Evolutionary conservation across 2,329 filamentous ascomycete species (phyloP).

Genomic region (Fusarium floridanum): DNA sequence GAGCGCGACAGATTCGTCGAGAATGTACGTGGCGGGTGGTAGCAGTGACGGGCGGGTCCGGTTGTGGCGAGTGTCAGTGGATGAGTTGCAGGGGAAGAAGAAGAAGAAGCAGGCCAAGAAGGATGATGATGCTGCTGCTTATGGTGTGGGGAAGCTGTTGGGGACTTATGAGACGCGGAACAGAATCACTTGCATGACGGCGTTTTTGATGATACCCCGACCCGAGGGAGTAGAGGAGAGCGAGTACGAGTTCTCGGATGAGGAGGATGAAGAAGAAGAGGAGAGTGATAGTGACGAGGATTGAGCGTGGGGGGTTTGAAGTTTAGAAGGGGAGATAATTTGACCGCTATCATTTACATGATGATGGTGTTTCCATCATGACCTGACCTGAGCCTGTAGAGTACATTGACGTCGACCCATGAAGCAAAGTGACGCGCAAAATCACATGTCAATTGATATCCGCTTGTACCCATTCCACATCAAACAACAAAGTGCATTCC

Average conservation of each 20-base stretch:
- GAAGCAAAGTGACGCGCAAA: constrained; percentile 6
- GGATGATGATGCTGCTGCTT: constrained; percentile 24
- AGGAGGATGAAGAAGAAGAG: constrained; percentile 54
- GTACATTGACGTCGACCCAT: neutral
- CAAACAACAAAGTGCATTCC: constrained; percentile 23
- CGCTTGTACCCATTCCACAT: constrained; percentile 10
- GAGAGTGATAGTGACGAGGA: constrained; percentile 56
- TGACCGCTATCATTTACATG: constrained; percentile 13
- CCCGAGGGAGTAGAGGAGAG: constrained; percentile 72
- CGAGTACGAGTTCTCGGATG: constrained; percentile 63
- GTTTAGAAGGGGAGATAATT: neutral
- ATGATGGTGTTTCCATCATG: constrained; percentile 14
- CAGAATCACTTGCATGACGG: constrained; percentile 88
- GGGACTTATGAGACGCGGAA: constrained; percentile 88
- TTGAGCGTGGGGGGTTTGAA: constrained; percentile 5
- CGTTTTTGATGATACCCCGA: constrained; percentile 84
- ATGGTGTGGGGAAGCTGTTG: constrained; percentile 72
- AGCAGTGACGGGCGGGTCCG: constrained; percentile 90
- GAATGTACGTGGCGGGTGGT: constrained; percentile 74
- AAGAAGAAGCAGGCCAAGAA: constrained; percentile 44
- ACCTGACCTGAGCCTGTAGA: neutral
- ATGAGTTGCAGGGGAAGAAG: constrained; percentile 55
- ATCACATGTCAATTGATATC: constrained; percentile 42
- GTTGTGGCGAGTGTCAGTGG: constrained; percentile 74
- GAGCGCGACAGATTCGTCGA: constrained; percentile 53